phyloP scores from a whole-genome alignment of 1,284 basidiomycete species.

The Ustilago trichophora region DNA sequence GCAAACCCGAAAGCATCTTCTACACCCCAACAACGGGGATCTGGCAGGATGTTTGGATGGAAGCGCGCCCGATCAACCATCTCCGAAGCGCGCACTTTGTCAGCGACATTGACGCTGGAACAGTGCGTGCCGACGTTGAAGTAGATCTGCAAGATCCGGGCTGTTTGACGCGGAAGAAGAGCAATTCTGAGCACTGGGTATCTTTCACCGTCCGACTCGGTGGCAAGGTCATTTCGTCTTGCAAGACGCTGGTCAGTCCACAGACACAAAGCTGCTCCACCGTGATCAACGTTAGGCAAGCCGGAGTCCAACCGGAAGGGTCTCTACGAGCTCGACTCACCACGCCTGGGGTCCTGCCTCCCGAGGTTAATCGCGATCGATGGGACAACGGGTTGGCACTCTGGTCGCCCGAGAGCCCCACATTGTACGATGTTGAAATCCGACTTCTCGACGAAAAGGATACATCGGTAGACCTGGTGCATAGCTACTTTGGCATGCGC shows the following conservation, averaged over 20 bases:
- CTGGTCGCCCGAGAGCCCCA: constrained; percentile 48
- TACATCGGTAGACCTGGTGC: constrained; percentile 10
- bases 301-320: constrained; percentile 19
- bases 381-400: constrained; percentile 48
- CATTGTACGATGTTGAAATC: constrained; percentile 35
- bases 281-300: constrained; percentile 17
- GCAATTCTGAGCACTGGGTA: not conserved
- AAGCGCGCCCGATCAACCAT: constrained; percentile 20
- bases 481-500: constrained; percentile 53
- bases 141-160: constrained; percentile 2
- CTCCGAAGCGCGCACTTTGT: constrained; percentile 18
- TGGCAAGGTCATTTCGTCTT: not conserved
- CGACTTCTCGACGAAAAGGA: not conserved
- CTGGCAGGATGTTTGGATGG: constrained; percentile 46
- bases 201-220: constrained; percentile 9
- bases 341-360: constrained; percentile 17
- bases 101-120: constrained; percentile 44
- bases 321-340: constrained; percentile 6
- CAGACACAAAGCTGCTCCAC: constrained; percentile 21
- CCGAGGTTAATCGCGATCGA: constrained; percentile 37
- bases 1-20: constrained; percentile 44
- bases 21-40: constrained; percentile 51
- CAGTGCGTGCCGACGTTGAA: constrained; percentile 33
- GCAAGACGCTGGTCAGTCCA: constrained; percentile 6
- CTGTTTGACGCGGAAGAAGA: not conserved